These are phyloP conservation scores for Hypericum androsaemum DNA, from an alignment of 345 rosid genomes.

Conservation along the genomic window DNA sequence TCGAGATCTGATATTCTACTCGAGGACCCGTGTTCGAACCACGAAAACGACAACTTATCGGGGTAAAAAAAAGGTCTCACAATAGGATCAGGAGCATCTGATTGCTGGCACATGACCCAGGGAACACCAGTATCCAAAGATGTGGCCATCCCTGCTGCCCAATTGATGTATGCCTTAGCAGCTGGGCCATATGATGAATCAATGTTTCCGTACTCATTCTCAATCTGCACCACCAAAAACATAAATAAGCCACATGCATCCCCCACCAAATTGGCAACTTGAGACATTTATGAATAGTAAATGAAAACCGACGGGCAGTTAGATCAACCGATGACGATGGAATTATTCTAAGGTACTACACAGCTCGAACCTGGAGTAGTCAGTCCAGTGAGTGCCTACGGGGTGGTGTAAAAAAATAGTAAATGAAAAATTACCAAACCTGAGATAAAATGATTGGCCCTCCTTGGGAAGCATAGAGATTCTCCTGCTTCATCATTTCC, in stretches of 20 bases:
- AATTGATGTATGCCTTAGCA: conserved; percentile 61
- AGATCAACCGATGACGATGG: no score
- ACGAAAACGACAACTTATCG: neutral
- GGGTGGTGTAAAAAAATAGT: neutral
- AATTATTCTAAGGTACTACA: no score
- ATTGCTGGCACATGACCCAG: conserved; percentile 98
- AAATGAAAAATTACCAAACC: conserved; percentile 27
- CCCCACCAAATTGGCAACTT: no score
- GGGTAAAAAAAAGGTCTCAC: conserved; percentile 33
- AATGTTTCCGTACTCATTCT: conserved; percentile 89
- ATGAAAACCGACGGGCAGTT: no score
- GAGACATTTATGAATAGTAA: no score
- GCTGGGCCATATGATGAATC: conserved; percentile 59
- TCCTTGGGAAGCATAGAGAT: conserved; percentile 89
- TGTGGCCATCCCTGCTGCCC: conserved; percentile 91
- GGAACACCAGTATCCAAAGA: conserved; percentile 88
- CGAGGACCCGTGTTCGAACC: neutral
- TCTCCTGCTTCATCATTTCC: conserved; percentile 78
- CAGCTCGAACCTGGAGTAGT: no score
- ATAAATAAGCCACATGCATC: neutral
- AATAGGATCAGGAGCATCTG: conserved; percentile 86
- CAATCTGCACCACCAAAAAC: conserved; percentile 46
- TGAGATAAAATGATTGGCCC: conserved; percentile 93
- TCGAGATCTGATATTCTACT: neutral
- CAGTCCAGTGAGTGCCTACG: no score